Conservation (phyloP, 192 early-diverging fungal genomes). For the Mortierella claussenii region DNA sequence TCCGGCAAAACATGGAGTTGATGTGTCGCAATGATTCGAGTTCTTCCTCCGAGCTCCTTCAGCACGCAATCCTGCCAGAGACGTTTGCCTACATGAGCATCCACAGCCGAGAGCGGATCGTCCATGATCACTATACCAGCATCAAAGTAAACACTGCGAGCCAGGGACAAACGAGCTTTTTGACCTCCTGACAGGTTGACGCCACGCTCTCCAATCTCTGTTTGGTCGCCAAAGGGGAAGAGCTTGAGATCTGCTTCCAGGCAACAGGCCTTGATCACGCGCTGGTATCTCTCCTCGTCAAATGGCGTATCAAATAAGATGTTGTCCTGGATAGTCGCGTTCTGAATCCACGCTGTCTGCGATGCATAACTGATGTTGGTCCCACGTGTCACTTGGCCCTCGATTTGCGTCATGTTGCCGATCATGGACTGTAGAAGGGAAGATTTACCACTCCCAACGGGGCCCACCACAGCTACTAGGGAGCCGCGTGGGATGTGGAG, state of each 20-base stretch:
- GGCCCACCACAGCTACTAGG: slow-evolving; percentile 59
- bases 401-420: slow-evolving; percentile 56
- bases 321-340: slow-evolving; percentile 73
- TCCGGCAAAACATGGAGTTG: slow-evolving; percentile 80
- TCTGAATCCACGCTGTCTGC: slow-evolving; percentile 72
- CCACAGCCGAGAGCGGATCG: slow-evolving; percentile 91
- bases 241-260: slow-evolving; percentile 64
- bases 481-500: slow-evolving; percentile 38
- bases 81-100: slow-evolving; percentile 71
- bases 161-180: slow-evolving; percentile 87
- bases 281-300: slow-evolving; percentile 61
- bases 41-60: slow-evolving; percentile 62
- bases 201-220: slow-evolving; percentile 81
- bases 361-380: slow-evolving; percentile 69
- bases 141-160: slow-evolving; percentile 82
- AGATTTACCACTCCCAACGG: slow-evolving; percentile 69
- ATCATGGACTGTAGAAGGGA: slow-evolving; percentile 65
- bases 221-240: slow-evolving; percentile 30
- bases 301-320: slow-evolving; percentile 72
- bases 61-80: slow-evolving; percentile 47
- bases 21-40: slow-evolving; percentile 86
- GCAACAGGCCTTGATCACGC: slow-evolving; percentile 64
- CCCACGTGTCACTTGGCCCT: slow-evolving; percentile 20
- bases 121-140: slow-evolving; percentile 80
- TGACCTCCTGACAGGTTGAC: slow-evolving; percentile 88